Conservation (phyloP, 2,329 filamentous ascomycete genomes). For the Phialemoniopsis sp. region DNA sequence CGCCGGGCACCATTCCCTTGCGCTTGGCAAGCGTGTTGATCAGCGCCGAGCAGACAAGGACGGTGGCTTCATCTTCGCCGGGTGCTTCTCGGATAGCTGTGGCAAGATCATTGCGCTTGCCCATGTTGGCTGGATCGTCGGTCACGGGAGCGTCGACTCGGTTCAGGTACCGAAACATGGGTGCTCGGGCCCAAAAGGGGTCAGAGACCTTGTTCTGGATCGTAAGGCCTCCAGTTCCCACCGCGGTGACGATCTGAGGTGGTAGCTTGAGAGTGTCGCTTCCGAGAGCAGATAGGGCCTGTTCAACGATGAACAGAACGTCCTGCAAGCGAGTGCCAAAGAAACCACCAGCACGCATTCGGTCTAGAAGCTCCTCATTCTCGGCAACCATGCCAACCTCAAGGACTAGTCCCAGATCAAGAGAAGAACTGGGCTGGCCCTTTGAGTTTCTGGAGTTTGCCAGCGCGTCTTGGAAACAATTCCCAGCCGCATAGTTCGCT, state of each 20-base stretch:
- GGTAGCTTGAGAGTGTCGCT: slow-evolving; percentile 25
- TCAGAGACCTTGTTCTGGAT: slow-evolving; percentile 46
- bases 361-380: slow-evolving; percentile 40
- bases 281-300: slow-evolving; percentile 31
- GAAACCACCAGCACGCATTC: slow-evolving; percentile 47
- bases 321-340: slow-evolving; percentile 48
- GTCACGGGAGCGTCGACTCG: slow-evolving; percentile 36
- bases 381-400: slow-evolving; percentile 51
- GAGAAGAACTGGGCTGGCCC: slow-evolving; percentile 34
- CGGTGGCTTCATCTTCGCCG: slow-evolving; percentile 2
- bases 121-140: background rate
- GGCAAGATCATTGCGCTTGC: slow-evolving; percentile 3
- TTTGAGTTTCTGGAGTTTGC: slow-evolving; percentile 24
- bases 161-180: slow-evolving; percentile 44
- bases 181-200: slow-evolving; percentile 49
- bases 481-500: slow-evolving; percentile 54
- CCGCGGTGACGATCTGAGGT: slow-evolving; percentile 44
- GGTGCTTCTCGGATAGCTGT: slow-evolving; percentile 2
- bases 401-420: slow-evolving; percentile 48
- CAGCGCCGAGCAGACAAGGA: slow-evolving; percentile 4
- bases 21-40: slow-evolving; percentile 10
- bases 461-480: slow-evolving; percentile 45
- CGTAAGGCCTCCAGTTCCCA: slow-evolving; percentile 50
- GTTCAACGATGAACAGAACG: slow-evolving; percentile 40
- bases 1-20: slow-evolving; percentile 11